Percentiles rank a stretch among this genome's conserved stretches.
Conservation (phyloP, 163 green algal species). For the Scenedesmus sp. region DNA sequence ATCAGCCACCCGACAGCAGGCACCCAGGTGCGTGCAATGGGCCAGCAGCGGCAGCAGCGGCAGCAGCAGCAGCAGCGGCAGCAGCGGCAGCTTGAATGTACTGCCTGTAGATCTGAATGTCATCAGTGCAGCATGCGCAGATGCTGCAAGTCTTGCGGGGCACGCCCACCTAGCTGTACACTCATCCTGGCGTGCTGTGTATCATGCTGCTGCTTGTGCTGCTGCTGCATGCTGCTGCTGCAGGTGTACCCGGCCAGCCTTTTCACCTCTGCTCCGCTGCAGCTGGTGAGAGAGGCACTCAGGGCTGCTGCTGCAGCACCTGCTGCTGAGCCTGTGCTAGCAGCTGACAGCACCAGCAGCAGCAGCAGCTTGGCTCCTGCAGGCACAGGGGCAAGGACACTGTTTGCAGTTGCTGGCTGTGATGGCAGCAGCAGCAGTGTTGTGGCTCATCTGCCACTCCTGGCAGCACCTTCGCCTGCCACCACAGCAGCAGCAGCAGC, state of each 20-base stretch:
- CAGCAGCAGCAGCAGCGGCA: not conserved
- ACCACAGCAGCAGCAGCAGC: constrained; percentile 5
- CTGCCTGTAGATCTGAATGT: too few relatives aligned
- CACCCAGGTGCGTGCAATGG: not conserved
- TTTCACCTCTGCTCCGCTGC: constrained; percentile 51
- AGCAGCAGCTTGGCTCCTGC: not conserved
- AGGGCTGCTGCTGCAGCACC: constrained; percentile 3
- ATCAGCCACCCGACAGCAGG: constrained; percentile 49
- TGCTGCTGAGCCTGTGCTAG: not conserved
- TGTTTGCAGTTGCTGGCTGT: not conserved
- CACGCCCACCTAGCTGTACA: too few relatives aligned
- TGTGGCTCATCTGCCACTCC: not conserved
- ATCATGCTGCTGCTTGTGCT: not conserved
- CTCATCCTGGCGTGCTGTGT: too few relatives aligned
- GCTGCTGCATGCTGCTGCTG: constrained; percentile 8
- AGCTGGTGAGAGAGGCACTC: constrained; percentile 12
- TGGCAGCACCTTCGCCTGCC: not conserved
- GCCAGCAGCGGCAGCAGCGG: too few relatives aligned
- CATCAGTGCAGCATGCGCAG: too few relatives aligned
- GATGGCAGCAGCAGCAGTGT: constrained; percentile 30
- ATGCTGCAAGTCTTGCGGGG: too few relatives aligned
- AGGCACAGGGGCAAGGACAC: not conserved
- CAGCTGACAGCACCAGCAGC: not conserved
- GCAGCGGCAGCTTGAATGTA: too few relatives aligned
- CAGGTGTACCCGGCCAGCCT: constrained; percentile 57